Conservation (phyloP, 2,329 filamentous ascomycete species). For the Penicillium sclerotiorum region DNA sequence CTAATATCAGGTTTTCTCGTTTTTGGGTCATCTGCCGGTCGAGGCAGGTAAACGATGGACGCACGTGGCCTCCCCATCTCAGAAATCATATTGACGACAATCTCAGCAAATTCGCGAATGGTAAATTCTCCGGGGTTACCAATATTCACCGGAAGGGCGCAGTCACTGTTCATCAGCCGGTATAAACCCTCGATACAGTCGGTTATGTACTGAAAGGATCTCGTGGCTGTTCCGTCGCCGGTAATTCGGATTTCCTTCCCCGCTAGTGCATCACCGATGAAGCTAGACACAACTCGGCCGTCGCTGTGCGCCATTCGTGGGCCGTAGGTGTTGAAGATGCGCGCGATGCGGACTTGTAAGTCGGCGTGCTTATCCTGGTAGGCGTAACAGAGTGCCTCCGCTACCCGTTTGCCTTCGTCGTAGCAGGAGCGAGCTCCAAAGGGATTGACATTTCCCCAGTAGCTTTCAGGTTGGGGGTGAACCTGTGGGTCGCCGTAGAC, state of each 20-base stretch:
- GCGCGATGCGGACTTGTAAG: constrained; percentile 33
- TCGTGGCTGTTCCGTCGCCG: constrained; percentile 33
- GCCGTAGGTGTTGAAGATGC: constrained; percentile 40
- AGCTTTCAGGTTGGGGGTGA: constrained; percentile 33
- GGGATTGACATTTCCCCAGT: constrained; percentile 47
- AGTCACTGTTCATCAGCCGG: constrained; percentile 32
- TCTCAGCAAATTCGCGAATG: constrained; percentile 31
- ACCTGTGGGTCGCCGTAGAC: constrained; percentile 35
- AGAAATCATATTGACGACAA: constrained; percentile 23
- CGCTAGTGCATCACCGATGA: constrained; percentile 32
- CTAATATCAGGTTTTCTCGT: constrained; percentile 30
- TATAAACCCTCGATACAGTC: constrained; percentile 34
- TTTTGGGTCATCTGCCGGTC: constrained; percentile 5
- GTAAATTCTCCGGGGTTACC: constrained; percentile 34
- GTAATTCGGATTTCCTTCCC: constrained; percentile 30
- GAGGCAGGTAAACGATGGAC: constrained; percentile 9
- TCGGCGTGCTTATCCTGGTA: constrained; percentile 29
- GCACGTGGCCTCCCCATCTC: not conserved
- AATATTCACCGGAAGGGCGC: constrained; percentile 32
- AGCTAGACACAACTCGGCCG: constrained; percentile 38
- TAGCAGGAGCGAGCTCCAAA: constrained; percentile 47
- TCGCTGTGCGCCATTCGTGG: constrained; percentile 34
- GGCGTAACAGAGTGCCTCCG: constrained; percentile 42
- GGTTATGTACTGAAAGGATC: constrained; percentile 36
- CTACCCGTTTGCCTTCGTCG: constrained; percentile 46